Conservation (phyloP, 495 filamentous ascomycete species). For the Penicillium robsamsonii region DNA sequence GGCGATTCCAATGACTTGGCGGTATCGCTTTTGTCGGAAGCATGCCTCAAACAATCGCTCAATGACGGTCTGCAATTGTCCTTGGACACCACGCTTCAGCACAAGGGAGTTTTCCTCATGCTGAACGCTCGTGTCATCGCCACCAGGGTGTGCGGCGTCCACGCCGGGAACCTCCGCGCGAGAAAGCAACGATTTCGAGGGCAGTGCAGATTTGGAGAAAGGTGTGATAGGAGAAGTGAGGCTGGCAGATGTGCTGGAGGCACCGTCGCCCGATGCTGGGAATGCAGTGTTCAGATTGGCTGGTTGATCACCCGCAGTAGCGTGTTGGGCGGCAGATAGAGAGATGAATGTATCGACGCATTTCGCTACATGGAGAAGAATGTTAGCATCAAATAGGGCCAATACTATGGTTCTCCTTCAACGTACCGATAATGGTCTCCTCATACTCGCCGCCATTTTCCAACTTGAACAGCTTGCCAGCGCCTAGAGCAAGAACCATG, state of each 20-base stretch:
- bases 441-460: conserved; percentile 93
- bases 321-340: conserved; percentile 68
- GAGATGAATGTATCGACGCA: conserved; percentile 98
- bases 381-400: neutral
- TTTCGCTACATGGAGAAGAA: conserved; percentile 57
- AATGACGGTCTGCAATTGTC: conserved; percentile 75
- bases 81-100: conserved; percentile 57
- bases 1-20: conserved; percentile 97
- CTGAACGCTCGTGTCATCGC: conserved; percentile 51
- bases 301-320: conserved; percentile 53
- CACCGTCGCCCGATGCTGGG: conserved; percentile 56
- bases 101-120: conserved; percentile 55
- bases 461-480: conserved; percentile 92
- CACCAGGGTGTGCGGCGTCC: conserved; percentile 54
- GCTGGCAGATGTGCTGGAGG: conserved; percentile 64
- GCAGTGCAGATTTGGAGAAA: conserved; percentile 86
- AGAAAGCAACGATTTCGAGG: conserved; percentile 90
- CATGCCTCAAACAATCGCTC: conserved; percentile 89
- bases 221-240: conserved; percentile 85
- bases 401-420: neutral
- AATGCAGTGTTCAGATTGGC: conserved; percentile 75
- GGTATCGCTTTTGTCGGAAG: conserved; percentile 80
- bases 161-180: conserved; percentile 65
- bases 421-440: conserved; percentile 85
- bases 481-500: conserved; percentile 95